phyloP scores from a whole-genome alignment of 371 early-diverging fungal species.

The Syncephalastrum racemosum region DNA sequence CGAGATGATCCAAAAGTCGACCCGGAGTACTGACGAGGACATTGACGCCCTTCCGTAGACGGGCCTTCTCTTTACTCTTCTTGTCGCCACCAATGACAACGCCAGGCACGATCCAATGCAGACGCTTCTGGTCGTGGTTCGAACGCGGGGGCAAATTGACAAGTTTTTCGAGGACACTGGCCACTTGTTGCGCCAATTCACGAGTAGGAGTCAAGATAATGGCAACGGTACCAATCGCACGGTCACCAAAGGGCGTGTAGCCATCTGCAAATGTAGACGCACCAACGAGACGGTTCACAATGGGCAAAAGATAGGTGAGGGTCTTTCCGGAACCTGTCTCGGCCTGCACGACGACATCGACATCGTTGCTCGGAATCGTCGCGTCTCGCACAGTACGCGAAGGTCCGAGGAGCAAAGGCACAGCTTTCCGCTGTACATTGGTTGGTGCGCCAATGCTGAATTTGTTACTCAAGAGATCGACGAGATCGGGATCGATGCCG shows the following conservation, averaged over 20 bases:
- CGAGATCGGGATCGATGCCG: slow-evolving; percentile 71
- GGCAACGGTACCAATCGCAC: slow-evolving; percentile 70
- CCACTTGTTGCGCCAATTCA: slow-evolving; percentile 97
- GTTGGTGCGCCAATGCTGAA: slow-evolving; percentile 70
- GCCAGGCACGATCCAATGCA: slow-evolving; percentile 95
- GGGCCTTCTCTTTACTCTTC: slow-evolving; percentile 89
- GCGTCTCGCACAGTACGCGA: slow-evolving; percentile 23
- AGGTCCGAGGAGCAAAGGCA: slow-evolving; percentile 62
- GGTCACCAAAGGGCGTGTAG: slow-evolving; percentile 40
- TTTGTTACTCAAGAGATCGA: slow-evolving; percentile 59
- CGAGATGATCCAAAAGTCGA: slow-evolving; percentile 94
- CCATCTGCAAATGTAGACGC: slow-evolving; percentile 32
- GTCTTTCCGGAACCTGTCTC: slow-evolving; percentile 99
- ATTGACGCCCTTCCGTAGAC: slow-evolving; percentile 90
- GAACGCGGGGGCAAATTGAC: slow-evolving; percentile 60
- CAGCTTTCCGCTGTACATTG: slow-evolving; percentile 71
- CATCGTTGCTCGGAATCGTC: slow-evolving; percentile 42
- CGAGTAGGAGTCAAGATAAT: slow-evolving; percentile 96
- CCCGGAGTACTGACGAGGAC: slow-evolving; percentile 98
- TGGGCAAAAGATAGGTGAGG: slow-evolving; percentile 92
- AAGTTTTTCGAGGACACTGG: slow-evolving; percentile 69
- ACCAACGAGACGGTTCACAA: slow-evolving; percentile 53
- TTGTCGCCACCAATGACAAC: slow-evolving; percentile 92
- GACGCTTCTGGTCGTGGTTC: slow-evolving; percentile 51
- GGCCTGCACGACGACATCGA: slow-evolving; percentile 91